phyloP scores from a whole-genome alignment of 441 rosid genomes.

The Syzygium syzygioides region DNA sequence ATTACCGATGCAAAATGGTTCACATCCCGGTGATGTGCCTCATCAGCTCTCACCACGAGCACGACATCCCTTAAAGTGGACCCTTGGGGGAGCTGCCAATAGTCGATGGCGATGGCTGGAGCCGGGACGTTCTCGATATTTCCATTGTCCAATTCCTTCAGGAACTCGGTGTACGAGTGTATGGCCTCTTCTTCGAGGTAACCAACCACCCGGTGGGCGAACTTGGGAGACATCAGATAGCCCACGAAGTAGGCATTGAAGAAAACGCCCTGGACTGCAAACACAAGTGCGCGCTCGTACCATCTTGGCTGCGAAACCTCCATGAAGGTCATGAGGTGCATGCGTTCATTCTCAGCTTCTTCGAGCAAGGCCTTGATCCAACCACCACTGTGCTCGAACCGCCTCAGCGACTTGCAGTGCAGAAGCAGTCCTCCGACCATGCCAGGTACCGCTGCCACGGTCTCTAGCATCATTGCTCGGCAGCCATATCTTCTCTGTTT shows the following conservation, averaged over 20 bases:
- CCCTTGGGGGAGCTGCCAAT: conserved; percentile 68
- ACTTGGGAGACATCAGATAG: conserved; percentile 65
- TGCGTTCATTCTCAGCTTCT: conserved; percentile 91
- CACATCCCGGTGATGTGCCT: conserved; percentile 91
- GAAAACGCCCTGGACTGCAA: conserved; percentile 78
- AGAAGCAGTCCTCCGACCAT: conserved; percentile 89
- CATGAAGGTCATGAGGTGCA: conserved; percentile 92
- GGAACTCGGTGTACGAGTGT: conserved; percentile 71
- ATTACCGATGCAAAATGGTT: conserved; percentile 79
- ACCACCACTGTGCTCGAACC: conserved; percentile 86
- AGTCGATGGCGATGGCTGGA: conserved; percentile 83
- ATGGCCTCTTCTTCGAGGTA: conserved; percentile 93
- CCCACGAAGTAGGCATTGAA: conserved; percentile 74
- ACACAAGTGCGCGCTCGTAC: conserved; percentile 73
- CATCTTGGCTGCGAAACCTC: conserved; percentile 65
- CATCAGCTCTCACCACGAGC: conserved; percentile 70
- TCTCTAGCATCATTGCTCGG: conserved; percentile 79
- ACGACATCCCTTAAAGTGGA: conserved; percentile 77
- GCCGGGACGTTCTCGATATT: conserved; percentile 67
- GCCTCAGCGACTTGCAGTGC: conserved; percentile 59
- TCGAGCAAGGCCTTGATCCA: conserved; percentile 88
- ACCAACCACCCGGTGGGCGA: conserved; percentile 75
- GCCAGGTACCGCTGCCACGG: conserved; percentile 89
- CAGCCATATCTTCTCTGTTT: conserved; percentile 64
- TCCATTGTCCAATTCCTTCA: conserved; percentile 66